These are phyloP conservation scores for Quercus alba DNA, from an alignment of 306 rosid genomes.

Conservation along the genomic window DNA sequence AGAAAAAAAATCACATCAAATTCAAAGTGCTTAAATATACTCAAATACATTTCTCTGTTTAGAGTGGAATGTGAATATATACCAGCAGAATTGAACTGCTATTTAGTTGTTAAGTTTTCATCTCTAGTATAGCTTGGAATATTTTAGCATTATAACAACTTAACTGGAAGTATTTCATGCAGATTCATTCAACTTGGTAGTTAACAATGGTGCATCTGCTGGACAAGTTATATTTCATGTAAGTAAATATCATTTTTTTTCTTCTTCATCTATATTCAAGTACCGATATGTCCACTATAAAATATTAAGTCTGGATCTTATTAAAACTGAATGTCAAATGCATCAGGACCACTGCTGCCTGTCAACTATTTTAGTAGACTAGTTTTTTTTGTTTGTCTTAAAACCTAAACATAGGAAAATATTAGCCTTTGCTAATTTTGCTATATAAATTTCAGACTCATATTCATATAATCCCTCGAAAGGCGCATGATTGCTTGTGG, in stretches of 20 bases:
- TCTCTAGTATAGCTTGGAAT: not conserved
- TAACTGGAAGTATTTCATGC: constrained; percentile 33
- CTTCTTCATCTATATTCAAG: not conserved
- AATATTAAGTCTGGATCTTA: not conserved
- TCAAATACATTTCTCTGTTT: too few relatives aligned
- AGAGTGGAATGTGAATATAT: too few relatives aligned
- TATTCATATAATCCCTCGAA: constrained; percentile 92
- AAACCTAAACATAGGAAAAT: not conserved
- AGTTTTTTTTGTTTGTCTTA: not conserved
- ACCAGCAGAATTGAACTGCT: too few relatives aligned
- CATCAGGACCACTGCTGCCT: not conserved
- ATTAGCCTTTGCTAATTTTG: constrained; percentile 25
- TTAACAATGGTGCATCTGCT: constrained; percentile 85
- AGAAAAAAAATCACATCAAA: too few relatives aligned
- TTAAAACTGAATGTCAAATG: not conserved
- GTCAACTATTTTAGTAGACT: not conserved
- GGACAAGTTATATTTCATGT: constrained; percentile 98
- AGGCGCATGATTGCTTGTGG: constrained; percentile 79
- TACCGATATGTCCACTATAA: not conserved
- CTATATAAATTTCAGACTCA: constrained; percentile 69
- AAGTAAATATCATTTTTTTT: constrained; percentile 25
- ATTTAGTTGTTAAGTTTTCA: not conserved
- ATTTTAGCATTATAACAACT: not conserved
- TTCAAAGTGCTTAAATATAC: too few relatives aligned
- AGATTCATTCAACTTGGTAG: constrained; percentile 92